Evolutionary conservation across 208 protist species (phyloP), one percentile per base, ranked within the genome.

Genomic region (Trypanosoma melophagium): DNA sequence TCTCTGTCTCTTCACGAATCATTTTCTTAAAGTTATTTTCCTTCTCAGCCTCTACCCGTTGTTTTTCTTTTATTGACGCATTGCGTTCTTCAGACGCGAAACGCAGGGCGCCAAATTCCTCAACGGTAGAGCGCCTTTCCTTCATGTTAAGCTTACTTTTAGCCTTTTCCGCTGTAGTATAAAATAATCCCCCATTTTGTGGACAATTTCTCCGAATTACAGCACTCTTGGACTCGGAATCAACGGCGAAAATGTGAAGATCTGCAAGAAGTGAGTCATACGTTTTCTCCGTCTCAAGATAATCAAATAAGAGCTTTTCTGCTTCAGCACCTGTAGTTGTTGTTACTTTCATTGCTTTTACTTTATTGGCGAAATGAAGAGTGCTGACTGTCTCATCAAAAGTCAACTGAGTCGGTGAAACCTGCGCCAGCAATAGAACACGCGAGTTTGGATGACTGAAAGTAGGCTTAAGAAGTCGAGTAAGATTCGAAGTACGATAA

Each of bases 401-500:
- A 7, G 55, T 80, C 12, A 79, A 38, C 24, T 71, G 41, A 1
- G 73, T 71, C 7, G 82, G 83, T 13, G 74, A 54, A 13, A 83
- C 57, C 54, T 77, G 73, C 5, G 69, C 60, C n/a, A 94, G 71
- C 7, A 94, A 66, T 0, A 81, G 44, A n/a, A 87, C 83, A 9
- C 69, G 72, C 16, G 67, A 62, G 56, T 73, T 76, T 35, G 77
- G 74, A 41, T 74, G 62, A 53, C 60, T 66, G 25, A 94, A 76
- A 12, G 82, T 71, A 21, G 84, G 52, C 35, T 76, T 66, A 13
- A 94, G 79, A 10, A 92, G 69, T 21, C 73, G 53, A 9, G 88
- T 92, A n/a, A 94, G 69, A 51, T 86, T 92, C 35, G 79, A 86
- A 22, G 69, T 71, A 19, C 84, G 78, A 50, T 86, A 90, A n/a